A percentile compares a stretch with the other conserved stretches of the same genome.
phyloP scores from a whole-genome alignment of 2,329 filamentous ascomycete species.

The Pseudogymnoascus sp. region DNA sequence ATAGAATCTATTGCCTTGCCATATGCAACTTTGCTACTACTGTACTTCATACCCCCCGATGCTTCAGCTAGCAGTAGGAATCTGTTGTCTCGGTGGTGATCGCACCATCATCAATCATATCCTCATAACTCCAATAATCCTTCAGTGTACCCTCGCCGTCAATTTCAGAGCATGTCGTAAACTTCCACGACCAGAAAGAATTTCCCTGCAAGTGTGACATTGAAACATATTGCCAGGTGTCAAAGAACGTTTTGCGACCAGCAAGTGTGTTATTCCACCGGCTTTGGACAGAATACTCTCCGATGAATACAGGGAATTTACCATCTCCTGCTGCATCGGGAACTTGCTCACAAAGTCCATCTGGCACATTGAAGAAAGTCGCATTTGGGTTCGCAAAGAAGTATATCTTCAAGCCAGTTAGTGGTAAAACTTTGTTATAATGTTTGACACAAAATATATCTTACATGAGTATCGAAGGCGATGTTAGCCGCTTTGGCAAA shows the following conservation, averaged over 20 bases:
- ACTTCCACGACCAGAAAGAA: conserved; percentile 23
- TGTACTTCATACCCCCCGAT: neutral
- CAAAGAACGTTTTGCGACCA: conserved; percentile 23
- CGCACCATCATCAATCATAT: neutral
- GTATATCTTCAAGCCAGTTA: conserved; percentile 16
- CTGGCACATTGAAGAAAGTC: conserved; percentile 21
- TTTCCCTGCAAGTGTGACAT: conserved; percentile 27
- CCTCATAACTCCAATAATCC: conserved; percentile 13
- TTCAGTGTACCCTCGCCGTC: conserved; percentile 12
- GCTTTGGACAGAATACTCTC: conserved; percentile 29
- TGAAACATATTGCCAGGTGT: conserved; percentile 28
- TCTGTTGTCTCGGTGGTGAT: neutral
- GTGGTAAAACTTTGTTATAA: conserved; percentile 5
- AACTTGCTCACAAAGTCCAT: conserved; percentile 24
- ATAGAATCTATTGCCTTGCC: neutral
- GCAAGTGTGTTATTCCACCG: conserved; percentile 27
- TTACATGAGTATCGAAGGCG: conserved; percentile 24
- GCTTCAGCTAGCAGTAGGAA: neutral
- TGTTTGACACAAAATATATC: neutral
- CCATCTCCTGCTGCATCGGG: conserved; percentile 15
- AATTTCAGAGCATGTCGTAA: conserved; percentile 9
- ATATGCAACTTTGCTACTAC: neutral
- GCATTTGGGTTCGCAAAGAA: conserved; percentile 24
- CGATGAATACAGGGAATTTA: conserved; percentile 29
- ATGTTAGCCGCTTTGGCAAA: conserved; percentile 23